Conservation (phyloP, 2,329 filamentous ascomycete species). For the Calonectria hawksworthii region DNA sequence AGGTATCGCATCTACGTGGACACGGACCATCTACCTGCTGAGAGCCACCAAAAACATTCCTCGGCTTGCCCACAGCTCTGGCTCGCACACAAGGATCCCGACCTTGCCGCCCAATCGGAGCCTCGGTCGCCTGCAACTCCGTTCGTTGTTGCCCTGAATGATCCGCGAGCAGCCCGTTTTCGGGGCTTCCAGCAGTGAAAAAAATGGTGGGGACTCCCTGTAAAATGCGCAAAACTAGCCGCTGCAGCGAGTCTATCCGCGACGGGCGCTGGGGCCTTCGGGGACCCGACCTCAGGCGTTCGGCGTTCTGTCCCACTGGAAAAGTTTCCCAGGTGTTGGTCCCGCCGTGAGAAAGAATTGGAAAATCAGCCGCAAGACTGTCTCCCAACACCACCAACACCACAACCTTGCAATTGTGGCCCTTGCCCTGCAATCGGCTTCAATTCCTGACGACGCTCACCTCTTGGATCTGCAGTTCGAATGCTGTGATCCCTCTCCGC, state of each 20-base stretch:
- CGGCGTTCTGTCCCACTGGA: constrained; percentile 33
- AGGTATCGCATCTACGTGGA: not conserved
- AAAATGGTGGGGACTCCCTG: constrained; percentile 25
- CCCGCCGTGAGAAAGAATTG: constrained; percentile 34
- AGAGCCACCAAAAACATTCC: constrained; percentile 5
- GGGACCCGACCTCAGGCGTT: constrained; percentile 1
- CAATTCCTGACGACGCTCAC: constrained; percentile 1
- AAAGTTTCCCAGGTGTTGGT: constrained; percentile 46
- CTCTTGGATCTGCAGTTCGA: not conserved
- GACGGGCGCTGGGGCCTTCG: not conserved
- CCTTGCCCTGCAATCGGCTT: not conserved
- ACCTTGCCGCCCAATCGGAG: constrained; percentile 28
- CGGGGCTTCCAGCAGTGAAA: constrained; percentile 10
- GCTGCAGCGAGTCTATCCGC: not conserved
- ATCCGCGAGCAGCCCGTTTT: constrained; percentile 30
- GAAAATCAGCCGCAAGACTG: constrained; percentile 33
- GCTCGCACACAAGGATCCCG: not conserved
- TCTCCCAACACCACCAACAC: constrained; percentile 13
- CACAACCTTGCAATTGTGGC: constrained; percentile 14
- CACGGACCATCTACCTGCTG: not conserved
- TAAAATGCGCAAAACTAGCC: constrained; percentile 13
- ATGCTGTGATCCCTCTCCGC: constrained; percentile 15
- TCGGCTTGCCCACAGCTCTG: constrained; percentile 4
- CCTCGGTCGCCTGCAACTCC: not conserved
- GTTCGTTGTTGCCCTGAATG: constrained; percentile 37